Percentiles rank a stretch among this genome's conserved stretches.
phyloP scores from a whole-genome alignment of 2,329 filamentous ascomycete genomes.

The Thielaviopsis euricoi region DNA sequence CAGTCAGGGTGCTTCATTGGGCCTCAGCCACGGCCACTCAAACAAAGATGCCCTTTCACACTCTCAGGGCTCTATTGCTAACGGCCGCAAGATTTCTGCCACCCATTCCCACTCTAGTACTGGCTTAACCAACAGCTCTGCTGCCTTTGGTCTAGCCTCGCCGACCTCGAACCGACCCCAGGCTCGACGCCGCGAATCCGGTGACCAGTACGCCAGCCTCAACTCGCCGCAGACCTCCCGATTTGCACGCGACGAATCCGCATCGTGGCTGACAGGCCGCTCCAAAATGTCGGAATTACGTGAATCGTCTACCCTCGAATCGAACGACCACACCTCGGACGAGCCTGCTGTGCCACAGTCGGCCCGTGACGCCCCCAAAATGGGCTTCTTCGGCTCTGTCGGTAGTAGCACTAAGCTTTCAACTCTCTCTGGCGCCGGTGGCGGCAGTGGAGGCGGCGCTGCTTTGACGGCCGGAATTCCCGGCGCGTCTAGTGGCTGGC shows the following conservation, averaged over 20 bases:
- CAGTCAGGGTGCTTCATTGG: neutral
- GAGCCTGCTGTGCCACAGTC: slow-evolving; percentile 14
- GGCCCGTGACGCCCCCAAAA: slow-evolving; percentile 8
- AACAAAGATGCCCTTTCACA: slow-evolving; percentile 8
- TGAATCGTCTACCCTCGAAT: slow-evolving; percentile 32
- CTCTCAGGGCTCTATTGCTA: slow-evolving; percentile 33
- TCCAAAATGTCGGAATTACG: slow-evolving; percentile 16
- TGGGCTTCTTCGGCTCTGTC: slow-evolving; percentile 8
- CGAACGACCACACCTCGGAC: slow-evolving; percentile 29
- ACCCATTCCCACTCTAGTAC: slow-evolving; percentile 57
- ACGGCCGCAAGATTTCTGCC: slow-evolving; percentile 67
- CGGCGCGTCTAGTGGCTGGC: slow-evolving; percentile 28
- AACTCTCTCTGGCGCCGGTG: neutral
- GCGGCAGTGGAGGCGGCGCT: neutral
- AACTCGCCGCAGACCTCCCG: slow-evolving; percentile 46
- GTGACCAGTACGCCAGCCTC: slow-evolving; percentile 41
- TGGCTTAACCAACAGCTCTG: slow-evolving; percentile 19
- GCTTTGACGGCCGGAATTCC: slow-evolving; percentile 27
- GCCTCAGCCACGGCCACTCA: neutral
- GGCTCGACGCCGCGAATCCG: slow-evolving; percentile 67
- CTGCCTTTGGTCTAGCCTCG: slow-evolving; percentile 51
- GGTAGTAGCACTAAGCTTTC: slow-evolving; percentile 2
- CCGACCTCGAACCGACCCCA: slow-evolving; percentile 58
- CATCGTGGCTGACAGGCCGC: slow-evolving; percentile 41
- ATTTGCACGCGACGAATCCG: slow-evolving; percentile 44